Evolutionary conservation across 179 eudicot species (phyloP).

Genomic region (Silene vulgaris): DNA sequence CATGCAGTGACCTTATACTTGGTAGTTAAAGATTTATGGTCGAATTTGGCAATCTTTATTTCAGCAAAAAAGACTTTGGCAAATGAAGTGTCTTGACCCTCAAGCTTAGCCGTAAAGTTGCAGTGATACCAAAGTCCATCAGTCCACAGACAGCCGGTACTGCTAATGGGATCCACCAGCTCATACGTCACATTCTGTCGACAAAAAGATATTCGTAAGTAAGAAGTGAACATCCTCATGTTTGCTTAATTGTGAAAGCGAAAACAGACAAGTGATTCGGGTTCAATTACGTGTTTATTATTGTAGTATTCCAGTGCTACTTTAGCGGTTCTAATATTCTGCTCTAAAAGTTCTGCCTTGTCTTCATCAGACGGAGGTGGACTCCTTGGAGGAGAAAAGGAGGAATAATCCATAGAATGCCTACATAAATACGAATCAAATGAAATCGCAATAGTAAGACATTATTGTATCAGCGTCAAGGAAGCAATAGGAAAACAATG

Average conservation of each 20-base stretch:
- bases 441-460: too few relatives aligned
- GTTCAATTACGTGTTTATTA: background rate
- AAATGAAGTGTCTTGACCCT: background rate
- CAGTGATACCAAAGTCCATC: background rate
- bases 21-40: background rate
- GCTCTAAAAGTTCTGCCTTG: too few relatives aligned
- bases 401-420: too few relatives aligned
- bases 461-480: too few relatives aligned
- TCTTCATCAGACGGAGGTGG: too few relatives aligned
- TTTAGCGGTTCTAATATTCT: background rate
- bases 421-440: too few relatives aligned
- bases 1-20: background rate
- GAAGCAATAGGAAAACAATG: too few relatives aligned
- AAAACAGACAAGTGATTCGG: background rate
- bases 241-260: too few relatives aligned
- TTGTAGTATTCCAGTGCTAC: background rate
- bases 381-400: too few relatives aligned
- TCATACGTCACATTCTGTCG: background rate
- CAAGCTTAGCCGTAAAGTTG: conserved; percentile 2
- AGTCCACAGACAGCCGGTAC: background rate
- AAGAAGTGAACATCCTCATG: too few relatives aligned
- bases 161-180: background rate
- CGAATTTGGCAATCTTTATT: background rate
- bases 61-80: background rate
- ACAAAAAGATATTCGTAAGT: background rate